Percentiles rank a stretch among this genome's conserved stretches.
Conservation (phyloP, 1,284 basidiomycete genomes). For the Ganoderma leucocontextum region DNA sequence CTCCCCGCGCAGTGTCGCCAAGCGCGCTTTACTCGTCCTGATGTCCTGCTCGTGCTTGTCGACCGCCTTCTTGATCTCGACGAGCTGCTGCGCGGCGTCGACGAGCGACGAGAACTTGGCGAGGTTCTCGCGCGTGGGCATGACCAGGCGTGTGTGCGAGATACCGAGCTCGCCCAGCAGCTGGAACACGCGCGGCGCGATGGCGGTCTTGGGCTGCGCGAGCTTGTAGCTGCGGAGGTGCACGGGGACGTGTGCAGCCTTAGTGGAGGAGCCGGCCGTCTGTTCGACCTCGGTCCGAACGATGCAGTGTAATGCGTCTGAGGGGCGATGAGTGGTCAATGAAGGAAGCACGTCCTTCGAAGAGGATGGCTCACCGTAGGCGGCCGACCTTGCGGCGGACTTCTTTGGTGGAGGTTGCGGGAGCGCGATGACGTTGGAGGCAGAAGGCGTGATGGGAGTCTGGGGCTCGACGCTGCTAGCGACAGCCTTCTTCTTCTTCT, state of each 20-base stretch:
- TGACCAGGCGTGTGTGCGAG: conserved; percentile 79
- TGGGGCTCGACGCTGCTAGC: conserved; percentile 62
- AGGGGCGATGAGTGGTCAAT: conserved; percentile 26
- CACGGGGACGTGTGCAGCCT: conserved; percentile 79
- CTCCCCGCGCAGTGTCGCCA: conserved; percentile 58
- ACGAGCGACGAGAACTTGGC: conserved; percentile 77
- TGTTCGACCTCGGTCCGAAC: conserved; percentile 68
- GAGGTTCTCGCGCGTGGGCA: conserved; percentile 88
- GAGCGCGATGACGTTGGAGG: conserved; percentile 49
- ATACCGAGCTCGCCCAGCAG: conserved; percentile 81
- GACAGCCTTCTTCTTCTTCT: conserved; percentile 55
- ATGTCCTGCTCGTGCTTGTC: conserved; percentile 90
- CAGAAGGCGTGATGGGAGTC: conserved; percentile 60
- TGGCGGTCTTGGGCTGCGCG: conserved; percentile 76
- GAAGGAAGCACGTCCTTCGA: background rate
- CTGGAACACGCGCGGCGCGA: conserved; percentile 78
- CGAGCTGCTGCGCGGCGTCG: conserved; percentile 72
- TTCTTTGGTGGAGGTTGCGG: conserved; percentile 56
- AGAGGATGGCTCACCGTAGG: conserved; percentile 53
- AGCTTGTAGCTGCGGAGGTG: conserved; percentile 87
- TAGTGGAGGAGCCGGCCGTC: conserved; percentile 64
- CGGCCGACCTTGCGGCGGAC: conserved; percentile 59
- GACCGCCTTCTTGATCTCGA: conserved; percentile 89
- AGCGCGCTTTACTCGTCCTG: conserved; percentile 69
- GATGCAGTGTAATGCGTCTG: conserved; percentile 82